Base-by-base conservation (phyloP, 1,284 basidiomycete genomes). In the Fistulinella cinereoalba region DNA sequence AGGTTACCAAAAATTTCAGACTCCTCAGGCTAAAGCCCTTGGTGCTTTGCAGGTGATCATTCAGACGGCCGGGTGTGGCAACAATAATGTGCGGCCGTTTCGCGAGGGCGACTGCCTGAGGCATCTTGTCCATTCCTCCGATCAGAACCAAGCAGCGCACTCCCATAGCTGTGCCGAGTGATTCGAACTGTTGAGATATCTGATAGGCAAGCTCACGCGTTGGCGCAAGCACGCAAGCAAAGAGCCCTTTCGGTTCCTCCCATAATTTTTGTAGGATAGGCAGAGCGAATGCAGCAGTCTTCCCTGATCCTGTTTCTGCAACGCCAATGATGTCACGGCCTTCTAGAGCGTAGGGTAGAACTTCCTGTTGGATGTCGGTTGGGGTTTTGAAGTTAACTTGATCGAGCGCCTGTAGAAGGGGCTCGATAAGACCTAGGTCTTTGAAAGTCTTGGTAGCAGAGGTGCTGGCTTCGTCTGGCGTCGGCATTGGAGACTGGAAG, bases 121-220 rank as follows among this genome's bases (percentile, higher is more conserved):
- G 78, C 71, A 97, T 91, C 74, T 88, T 90, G 62, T 97, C 93
- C 78, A 97, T 87, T 24, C 97, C 97, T 61, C 97, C 97, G 10
- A 99, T 92, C 54, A 99, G 85, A 7, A 94, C 91, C 0, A 85
- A 85, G 60, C 90, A 90, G 39, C 97, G 80, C 8, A 94, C 94
- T 29, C 96, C 95, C 73, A 97, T 93, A n/a, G 86, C 80, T 38
- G 92, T 87, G 3, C 97, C 97, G 22, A 99, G 74, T 0, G 92
- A 83, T 58, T 96, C 90, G 56, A 99, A 93, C 64, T 97, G 95
- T 62, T 98, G 92, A 28, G 92, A 85, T 61, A 99, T 99, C 71
- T 99, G 97, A 67, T 92, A 97, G n/a, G 97, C 97, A 50, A 99
- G 76, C 71, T 99, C 97, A 64, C 95, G 84, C 23, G 96, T 99